phyloP scores from a whole-genome alignment of 2,329 filamentous ascomycete species.

The Xylariaceae sp. region DNA sequence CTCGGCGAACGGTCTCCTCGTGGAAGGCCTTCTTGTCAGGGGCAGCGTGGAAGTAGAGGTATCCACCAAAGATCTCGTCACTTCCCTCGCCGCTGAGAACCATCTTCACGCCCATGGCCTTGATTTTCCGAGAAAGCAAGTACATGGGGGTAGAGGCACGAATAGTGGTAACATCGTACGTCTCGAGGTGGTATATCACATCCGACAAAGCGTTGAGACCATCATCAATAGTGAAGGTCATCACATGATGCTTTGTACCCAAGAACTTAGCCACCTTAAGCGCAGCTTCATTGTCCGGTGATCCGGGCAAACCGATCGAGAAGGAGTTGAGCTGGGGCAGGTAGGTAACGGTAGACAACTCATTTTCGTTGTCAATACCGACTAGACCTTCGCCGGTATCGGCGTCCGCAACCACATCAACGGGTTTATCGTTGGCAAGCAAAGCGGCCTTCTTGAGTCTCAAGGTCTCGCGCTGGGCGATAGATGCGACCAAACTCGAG shows the following conservation, averaged over 20 bases:
- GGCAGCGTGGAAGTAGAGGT: constrained; percentile 96
- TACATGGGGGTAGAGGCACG: constrained; percentile 99
- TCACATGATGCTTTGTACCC: constrained; percentile 94
- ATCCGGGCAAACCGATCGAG: constrained; percentile 90
- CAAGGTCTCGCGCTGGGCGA: constrained; percentile 87
- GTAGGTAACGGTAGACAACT: constrained; percentile 82
- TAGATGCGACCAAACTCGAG: constrained; percentile 89
- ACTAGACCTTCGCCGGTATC: constrained; percentile 69
- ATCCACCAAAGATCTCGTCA: constrained; percentile 97
- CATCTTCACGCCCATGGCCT: constrained; percentile 99
- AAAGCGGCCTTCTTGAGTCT: constrained; percentile 64
- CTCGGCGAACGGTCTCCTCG: constrained; percentile 84
- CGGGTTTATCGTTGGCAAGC: constrained; percentile 39
- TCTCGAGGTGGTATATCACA: constrained; percentile 96
- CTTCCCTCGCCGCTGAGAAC: constrained; percentile 93
- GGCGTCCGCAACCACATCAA: constrained; percentile 43
- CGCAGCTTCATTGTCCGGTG: constrained; percentile 88
- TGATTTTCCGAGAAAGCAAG: constrained; percentile 95
- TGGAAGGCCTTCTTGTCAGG: constrained; percentile 91
- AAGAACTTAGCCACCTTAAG: constrained; percentile 93
- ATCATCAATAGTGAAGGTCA: constrained; percentile 97
- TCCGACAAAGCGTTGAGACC: constrained; percentile 94
- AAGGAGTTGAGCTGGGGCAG: constrained; percentile 97
- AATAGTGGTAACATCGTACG: constrained; percentile 97
- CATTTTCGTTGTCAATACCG: constrained; percentile 88